These are phyloP conservation scores for Synchytrium microbalum DNA, from an alignment of 371 early-diverging fungal species.

Conservation along the genomic window DNA sequence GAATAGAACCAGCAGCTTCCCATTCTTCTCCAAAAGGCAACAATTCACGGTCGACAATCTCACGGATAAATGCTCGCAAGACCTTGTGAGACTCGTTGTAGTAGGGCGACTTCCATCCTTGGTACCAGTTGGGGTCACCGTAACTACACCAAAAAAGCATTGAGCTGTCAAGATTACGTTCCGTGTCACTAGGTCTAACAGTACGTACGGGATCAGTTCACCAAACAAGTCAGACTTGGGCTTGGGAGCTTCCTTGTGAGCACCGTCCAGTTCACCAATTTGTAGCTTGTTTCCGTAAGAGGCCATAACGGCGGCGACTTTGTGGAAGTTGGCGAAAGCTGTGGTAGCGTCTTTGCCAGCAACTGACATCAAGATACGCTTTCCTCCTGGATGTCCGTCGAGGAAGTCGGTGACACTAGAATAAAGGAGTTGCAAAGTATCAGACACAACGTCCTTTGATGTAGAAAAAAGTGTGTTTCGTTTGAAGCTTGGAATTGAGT, in stretches of 20 bases:
- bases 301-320: background rate
- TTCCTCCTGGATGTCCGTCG: constrained; percentile 36
- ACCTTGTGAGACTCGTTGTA: too few relatives aligned
- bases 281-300: background rate
- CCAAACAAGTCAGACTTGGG: background rate
- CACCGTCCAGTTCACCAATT: background rate
- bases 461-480: too few relatives aligned
- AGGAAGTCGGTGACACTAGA: constrained; percentile 35
- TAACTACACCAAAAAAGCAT: too few relatives aligned
- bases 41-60: too few relatives aligned
- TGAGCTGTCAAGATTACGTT: background rate
- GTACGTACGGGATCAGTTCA: background rate
- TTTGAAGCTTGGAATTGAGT: too few relatives aligned
- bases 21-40: constrained; percentile 72
- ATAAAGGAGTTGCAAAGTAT: too few relatives aligned
- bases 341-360: constrained; percentile 31
- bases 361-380: constrained; percentile 19
- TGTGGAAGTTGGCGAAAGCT: constrained; percentile 20
- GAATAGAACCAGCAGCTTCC: constrained; percentile 9
- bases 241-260: background rate
- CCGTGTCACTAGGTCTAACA: background rate
- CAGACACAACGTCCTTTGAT: too few relatives aligned
- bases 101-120: background rate
- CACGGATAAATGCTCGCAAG: too few relatives aligned
- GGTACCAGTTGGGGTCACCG: constrained; percentile 5